These are phyloP conservation scores for Crithidia expoeki DNA, from an alignment of 208 protist genomes.

Conservation along the genomic window DNA sequence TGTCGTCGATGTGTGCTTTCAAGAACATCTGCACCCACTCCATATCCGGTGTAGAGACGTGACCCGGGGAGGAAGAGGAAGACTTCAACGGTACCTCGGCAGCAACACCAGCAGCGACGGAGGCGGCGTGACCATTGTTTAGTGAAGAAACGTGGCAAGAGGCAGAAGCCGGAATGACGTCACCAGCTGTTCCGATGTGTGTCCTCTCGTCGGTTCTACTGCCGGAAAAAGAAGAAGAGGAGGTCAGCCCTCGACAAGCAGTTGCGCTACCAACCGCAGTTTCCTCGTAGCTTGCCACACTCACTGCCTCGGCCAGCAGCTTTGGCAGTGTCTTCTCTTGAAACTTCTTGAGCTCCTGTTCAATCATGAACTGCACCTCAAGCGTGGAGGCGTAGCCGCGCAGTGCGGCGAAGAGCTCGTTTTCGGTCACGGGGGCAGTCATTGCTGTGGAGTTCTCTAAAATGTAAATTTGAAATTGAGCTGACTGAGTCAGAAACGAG, in stretches of 20 bases:
- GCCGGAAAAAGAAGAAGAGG: conserved; percentile 2
- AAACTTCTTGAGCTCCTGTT: conserved; percentile 46
- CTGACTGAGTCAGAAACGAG: too few species aligned
- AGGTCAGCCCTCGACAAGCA: background rate
- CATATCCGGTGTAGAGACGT: background rate
- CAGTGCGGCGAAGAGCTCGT: conserved; percentile 44
- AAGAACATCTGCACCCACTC: conserved; percentile 45
- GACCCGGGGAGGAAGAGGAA: too few species aligned
- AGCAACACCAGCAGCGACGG: too few species aligned
- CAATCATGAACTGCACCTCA: conserved; percentile 72
- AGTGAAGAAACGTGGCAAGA: too few species aligned
- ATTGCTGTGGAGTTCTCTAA: background rate
- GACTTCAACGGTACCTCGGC: too few species aligned
- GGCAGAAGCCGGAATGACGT: too few species aligned
- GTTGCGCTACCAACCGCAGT: too few species aligned
- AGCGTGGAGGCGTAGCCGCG: conserved; percentile 50
- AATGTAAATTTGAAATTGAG: too few species aligned
- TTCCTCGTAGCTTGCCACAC: background rate
- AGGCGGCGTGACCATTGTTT: too few species aligned
- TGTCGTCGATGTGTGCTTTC: conserved; percentile 35
- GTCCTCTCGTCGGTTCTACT: too few species aligned
- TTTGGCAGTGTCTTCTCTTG: conserved; percentile 31
- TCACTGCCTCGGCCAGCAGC: conserved; percentile 9
- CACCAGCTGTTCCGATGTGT: too few species aligned
- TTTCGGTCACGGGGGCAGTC: conserved; percentile 24